A percentile compares a stretch with the other conserved stretches of the same genome.
These are phyloP conservation scores for Fusarium sp. DNA, from an alignment of 2,329 filamentous ascomycete genomes.

Conservation along the genomic window DNA sequence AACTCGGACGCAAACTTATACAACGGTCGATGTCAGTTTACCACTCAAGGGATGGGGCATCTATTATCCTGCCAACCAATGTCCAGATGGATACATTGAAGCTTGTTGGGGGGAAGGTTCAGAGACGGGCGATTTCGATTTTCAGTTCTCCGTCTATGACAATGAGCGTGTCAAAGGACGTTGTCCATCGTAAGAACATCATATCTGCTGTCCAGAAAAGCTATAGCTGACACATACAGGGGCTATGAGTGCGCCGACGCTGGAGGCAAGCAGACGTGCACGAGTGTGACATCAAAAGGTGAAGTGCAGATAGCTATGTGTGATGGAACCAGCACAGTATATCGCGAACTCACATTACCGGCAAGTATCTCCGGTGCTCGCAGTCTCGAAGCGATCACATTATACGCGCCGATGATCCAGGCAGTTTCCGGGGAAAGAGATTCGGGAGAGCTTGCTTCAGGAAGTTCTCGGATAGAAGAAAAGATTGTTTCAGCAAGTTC, in stretches of 20 bases:
- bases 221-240: not conserved
- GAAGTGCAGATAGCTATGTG: not conserved
- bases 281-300: not conserved
- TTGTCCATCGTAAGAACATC: slow-evolving; percentile 1
- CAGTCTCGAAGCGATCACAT: not conserved
- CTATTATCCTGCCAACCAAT: not conserved
- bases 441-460: no score
- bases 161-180: not conserved
- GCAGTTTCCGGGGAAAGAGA: not conserved
- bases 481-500: no score
- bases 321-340: not conserved
- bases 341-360: not conserved
- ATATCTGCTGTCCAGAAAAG: no score
- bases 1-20: not conserved
- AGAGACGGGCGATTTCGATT: not conserved
- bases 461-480: no score
- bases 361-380: rapidly evolving
- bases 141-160: slow-evolving; percentile 7
- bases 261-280: not conserved
- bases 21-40: not conserved
- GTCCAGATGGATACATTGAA: not conserved
- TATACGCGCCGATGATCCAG: slow-evolving; percentile 14
- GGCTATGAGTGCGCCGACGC: not conserved
- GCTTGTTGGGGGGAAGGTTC: not conserved
- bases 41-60: slow-evolving; percentile 8